Percentiles rank a stretch among this genome's conserved stretches.
Conservation (phyloP, 768 basidiomycete species). For the Mycena filopes region DNA sequence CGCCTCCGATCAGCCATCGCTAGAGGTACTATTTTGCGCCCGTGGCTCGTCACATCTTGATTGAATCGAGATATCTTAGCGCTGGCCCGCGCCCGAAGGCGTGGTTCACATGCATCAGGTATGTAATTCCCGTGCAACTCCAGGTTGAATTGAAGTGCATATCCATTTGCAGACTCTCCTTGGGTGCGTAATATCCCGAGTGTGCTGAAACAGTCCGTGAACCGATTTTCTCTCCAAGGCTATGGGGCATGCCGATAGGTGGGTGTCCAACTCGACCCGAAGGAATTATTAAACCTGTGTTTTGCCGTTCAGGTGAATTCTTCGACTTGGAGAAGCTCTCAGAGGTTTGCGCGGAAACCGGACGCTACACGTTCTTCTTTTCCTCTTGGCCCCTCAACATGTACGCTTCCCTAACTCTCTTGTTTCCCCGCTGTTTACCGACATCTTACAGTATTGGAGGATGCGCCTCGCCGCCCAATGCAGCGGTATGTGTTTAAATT, state of each 20-base stretch:
- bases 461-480: slow-evolving; percentile 30
- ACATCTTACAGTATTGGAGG: slow-evolving; percentile 24
- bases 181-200: slow-evolving; percentile 51
- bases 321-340: slow-evolving; percentile 77
- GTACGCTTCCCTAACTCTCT: slow-evolving; percentile 47
- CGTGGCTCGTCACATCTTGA: slow-evolving; percentile 17
- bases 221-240: slow-evolving; percentile 43
- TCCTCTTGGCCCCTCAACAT: slow-evolving; percentile 80
- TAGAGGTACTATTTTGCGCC: slow-evolving; percentile 58
- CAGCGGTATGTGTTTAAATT: slow-evolving; percentile 24
- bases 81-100: slow-evolving; percentile 64
- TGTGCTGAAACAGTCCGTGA: not conserved
- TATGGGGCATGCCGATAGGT: slow-evolving; percentile 84
- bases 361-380: slow-evolving; percentile 80
- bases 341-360: slow-evolving; percentile 62
- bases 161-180: slow-evolving; percentile 59
- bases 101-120: slow-evolving; percentile 66
- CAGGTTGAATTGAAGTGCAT: slow-evolving; percentile 11
- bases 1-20: slow-evolving; percentile 73
- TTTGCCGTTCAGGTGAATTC: slow-evolving; percentile 62
- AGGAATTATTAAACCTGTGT: not conserved
- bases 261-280: slow-evolving; percentile 24
- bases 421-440: not conserved
- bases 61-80: slow-evolving; percentile 43
- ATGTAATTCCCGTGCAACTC: slow-evolving; percentile 12